Base-by-base conservation (phyloP, 176 grass and related monocot species). In the Avena eriantha region DNA sequence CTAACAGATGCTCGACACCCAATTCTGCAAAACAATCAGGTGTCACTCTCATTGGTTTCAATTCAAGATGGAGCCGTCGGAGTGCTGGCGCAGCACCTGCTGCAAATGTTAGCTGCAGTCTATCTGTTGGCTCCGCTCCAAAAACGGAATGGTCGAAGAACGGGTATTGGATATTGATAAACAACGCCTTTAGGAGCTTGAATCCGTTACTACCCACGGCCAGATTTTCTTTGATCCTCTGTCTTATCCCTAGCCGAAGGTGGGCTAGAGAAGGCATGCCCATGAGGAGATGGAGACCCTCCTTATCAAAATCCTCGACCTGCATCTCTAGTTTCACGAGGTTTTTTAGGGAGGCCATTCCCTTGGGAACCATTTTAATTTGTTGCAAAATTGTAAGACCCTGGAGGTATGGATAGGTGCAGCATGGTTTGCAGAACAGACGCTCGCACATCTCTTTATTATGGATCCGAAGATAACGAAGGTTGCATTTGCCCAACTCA, bases 221-320 rank as follows among this genome's bases (percentile, higher is more conserved):
- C 23, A 76, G 47, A 3, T 76, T 76, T 51, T 53, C 46, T 2
- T 51, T 4, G 2, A 17, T 18, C 6, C 0, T 0, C 2, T 0
- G 0, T 1, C 0, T 0, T n/a, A 71, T 22, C 3, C 0, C 0
- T 45, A 43, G 69, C 0, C 0, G 0, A 36, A 68, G 31, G 18
- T 68, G 31, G 14, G 2, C 6, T 7, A 68, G 29, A 68, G 31
- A 68, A 36, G 31, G 65, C 65, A 68, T 68, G 33, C 7, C 31
- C 65, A 68, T 68, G 7, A 68, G 31, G 65, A 35, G 15, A 17
- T 36, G 31, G 15, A 68, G 65, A 9, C 65, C 65, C 16, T 35
- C 65, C 65, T 36, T 18, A 36, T 68, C 31, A 36, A 68, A 68
- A 4, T 36, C 3, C 0, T 0, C 0, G 2, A 68, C 15, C 0